Base-by-base conservation (phyloP, 257 asterid genomes). In the Lavandula angustifolia region DNA sequence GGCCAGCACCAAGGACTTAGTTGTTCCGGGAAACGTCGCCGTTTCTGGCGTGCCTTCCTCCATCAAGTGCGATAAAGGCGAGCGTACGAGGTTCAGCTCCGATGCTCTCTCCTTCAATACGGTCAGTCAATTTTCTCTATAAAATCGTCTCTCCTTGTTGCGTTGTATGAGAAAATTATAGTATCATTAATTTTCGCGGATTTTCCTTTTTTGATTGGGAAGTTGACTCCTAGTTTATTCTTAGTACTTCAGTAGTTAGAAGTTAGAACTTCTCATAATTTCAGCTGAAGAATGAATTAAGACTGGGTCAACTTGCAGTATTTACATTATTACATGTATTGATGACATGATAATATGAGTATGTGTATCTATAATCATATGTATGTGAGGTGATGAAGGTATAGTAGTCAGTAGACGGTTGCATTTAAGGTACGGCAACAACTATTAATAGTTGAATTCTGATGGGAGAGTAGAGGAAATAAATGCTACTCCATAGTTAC, bases 1-100 rank as follows among this genome's bases (percentile, higher is more conserved):
- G 71, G 54, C 71, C 61, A 56, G 76, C 1, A 85, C 72, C 5
- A 80, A 84, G 82, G 92, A 87, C 58, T 52, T 92, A 69, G 58
- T 73, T 43, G 81, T 92, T 22, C 97, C 99, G 0, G 97, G 97
- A 0, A 92, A 87, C 56, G 89, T 82, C 53, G 85, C 82, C 71
- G 88, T 92, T 17, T 64, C 82, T 0, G 62, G 71, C 42, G 97
- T 87, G 0, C 75, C 89, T 1, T 62, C 82, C 40, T 77, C 97
- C 5, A 85, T 92, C 71, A 92, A 87, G 88, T 92, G 99, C 64
- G 99, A 85, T 67, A 92, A 92, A 80, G 99, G 99, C 55, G 99
- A 92, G 82, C 84, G 97, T 52, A 92, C 86, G 40, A 77, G 99
- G 81, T 92, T 92, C 71, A 83, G 89, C 77, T 87, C 99, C 68